These are phyloP conservation scores for Odonthalia washingtoniensis DNA, from an alignment of 31 red algal species.

Conservation along the genomic window DNA sequence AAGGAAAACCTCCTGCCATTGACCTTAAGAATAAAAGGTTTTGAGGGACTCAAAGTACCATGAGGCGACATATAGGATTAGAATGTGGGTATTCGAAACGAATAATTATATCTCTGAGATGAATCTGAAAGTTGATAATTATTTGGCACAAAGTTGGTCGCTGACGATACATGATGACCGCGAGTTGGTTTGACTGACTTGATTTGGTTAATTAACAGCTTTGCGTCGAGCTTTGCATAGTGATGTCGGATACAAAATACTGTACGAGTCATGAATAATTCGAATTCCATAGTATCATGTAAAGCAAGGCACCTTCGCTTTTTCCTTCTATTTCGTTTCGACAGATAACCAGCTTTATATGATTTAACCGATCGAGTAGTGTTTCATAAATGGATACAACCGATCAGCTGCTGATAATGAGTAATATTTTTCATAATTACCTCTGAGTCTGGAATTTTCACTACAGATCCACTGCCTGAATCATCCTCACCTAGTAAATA, in stretches of 20 bases:
- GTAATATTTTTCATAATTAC: no score
- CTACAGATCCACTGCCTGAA: no score
- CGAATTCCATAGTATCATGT: constrained; percentile 74
- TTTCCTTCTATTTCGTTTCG: no score
- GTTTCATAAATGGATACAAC: no score
- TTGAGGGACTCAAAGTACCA: constrained; percentile 55
- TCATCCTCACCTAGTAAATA: no score
- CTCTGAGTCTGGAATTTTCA: no score
- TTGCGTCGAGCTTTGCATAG: constrained; percentile 80
- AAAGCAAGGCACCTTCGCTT: constrained; percentile 77
- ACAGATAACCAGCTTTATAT: no score
- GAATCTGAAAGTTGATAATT: constrained; percentile 84
- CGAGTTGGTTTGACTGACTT: constrained; percentile 4
- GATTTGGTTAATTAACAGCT: constrained; percentile 37
- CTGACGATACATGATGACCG: constrained; percentile 69
- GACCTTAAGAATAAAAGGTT: constrained; percentile 46
- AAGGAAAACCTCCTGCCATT: constrained; percentile 70
- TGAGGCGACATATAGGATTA: constrained; percentile 67
- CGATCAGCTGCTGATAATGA: no score
- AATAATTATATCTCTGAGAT: constrained; percentile 76
- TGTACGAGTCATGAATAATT: constrained; percentile 81
- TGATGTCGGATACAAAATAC: constrained; percentile 75
- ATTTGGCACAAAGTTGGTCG: constrained; percentile 76
- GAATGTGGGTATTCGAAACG: constrained; percentile 77
- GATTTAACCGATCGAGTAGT: no score